Conservation (phyloP, 2,329 filamentous ascomycete species). For the Aurifilum marmelostoma region DNA sequence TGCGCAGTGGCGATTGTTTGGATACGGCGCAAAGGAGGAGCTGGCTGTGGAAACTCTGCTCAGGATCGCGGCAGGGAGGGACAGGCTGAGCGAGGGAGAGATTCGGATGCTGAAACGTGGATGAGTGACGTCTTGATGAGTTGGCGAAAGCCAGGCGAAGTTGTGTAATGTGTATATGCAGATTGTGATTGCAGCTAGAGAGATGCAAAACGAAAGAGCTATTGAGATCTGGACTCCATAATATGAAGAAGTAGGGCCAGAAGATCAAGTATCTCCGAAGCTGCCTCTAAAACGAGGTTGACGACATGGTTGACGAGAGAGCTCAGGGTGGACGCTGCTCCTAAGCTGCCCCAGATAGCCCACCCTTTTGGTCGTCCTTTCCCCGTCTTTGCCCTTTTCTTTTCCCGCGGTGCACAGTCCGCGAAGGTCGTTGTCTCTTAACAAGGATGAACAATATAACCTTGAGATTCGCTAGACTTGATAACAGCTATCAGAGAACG, state of each 20-base stretch:
- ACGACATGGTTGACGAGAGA: background rate
- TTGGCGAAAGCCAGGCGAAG: background rate
- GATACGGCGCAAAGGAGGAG: conserved; percentile 36
- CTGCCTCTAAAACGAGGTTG: background rate
- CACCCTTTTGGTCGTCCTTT: too few species aligned
- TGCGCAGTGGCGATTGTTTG: conserved; percentile 42
- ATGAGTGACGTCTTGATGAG: background rate
- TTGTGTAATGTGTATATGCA: background rate
- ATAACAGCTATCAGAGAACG: too few species aligned
- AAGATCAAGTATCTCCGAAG: background rate
- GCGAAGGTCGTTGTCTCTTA: too few species aligned
- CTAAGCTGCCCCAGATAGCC: too few species aligned
- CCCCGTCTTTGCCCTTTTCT: too few species aligned
- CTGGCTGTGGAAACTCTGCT: conserved; percentile 40
- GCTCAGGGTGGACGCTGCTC: too few species aligned
- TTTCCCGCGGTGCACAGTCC: too few species aligned
- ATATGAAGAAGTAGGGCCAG: background rate
- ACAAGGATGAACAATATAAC: too few species aligned
- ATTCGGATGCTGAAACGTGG: background rate
- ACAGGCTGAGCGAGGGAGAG: conserved; percentile 19
- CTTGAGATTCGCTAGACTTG: too few species aligned
- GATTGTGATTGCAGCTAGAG: background rate
- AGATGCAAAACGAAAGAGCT: too few species aligned
- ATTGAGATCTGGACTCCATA: background rate
- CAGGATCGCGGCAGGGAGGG: conserved; percentile 33